These are phyloP conservation scores for Helicocarpus griseus DNA, from an alignment of 2,329 filamentous ascomycete species.

Conservation along the genomic window DNA sequence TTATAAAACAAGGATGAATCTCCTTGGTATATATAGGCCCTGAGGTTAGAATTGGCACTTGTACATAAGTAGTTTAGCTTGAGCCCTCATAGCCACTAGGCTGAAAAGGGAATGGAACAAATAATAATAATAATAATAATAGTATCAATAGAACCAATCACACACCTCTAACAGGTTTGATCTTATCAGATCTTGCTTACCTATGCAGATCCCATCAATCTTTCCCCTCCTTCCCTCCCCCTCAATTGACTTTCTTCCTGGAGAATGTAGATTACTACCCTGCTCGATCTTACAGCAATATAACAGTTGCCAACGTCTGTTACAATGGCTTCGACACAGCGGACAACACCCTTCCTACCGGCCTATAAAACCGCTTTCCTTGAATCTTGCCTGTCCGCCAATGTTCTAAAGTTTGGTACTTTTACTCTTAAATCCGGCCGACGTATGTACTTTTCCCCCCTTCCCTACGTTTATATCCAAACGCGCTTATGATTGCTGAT, in stretches of 20 bases:
- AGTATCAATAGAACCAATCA: not conserved
- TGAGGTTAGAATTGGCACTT: too few relatives aligned
- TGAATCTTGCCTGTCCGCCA: conserved; percentile 29
- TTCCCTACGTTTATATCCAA: too few relatives aligned
- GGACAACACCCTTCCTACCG: not conserved
- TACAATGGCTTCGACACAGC: not conserved
- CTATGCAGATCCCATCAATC: not conserved
- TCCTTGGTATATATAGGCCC: too few relatives aligned
- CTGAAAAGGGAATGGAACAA: not conserved
- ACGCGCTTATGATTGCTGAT: not conserved
- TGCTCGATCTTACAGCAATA: not conserved
- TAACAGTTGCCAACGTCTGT: not conserved
- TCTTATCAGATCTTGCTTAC: not conserved
- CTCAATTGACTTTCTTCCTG: too few relatives aligned
- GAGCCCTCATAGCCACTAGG: too few relatives aligned
- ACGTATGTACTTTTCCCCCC: conserved; percentile 3
- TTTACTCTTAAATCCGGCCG: conserved; percentile 83
- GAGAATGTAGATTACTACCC: not conserved
- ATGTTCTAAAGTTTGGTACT: conserved; percentile 33
- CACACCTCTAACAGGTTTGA: not conserved
- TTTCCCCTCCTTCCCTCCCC: not conserved
- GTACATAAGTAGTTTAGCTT: too few relatives aligned
- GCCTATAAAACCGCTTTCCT: conserved; percentile 32
- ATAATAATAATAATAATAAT: not conserved
- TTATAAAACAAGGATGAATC: too few relatives aligned